Evolutionary conservation across 495 filamentous ascomycete genomes (phyloP).

Genomic region (Emericellopsis terricola): DNA sequence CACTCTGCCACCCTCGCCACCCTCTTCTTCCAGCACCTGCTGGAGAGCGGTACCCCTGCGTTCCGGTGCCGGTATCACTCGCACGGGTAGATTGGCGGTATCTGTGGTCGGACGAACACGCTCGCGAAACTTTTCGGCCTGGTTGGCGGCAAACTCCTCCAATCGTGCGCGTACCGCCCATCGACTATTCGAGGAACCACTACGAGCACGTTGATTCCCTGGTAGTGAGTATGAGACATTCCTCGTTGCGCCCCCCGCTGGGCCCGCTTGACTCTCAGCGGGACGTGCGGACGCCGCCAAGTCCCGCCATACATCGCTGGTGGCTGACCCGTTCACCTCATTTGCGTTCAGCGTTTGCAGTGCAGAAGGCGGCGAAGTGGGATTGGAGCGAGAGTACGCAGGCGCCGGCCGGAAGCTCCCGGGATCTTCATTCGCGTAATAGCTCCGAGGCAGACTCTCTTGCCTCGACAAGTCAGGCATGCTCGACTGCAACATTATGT

Average conservation of each 20-base stretch:
- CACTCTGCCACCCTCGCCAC: conserved; percentile 4
- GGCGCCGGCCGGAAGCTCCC: too few relatives aligned
- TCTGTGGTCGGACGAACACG: conserved; percentile 25
- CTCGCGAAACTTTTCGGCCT: conserved; percentile 26
- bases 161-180: conserved; percentile 27
- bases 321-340: too few relatives aligned
- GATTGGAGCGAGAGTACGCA: too few relatives aligned
- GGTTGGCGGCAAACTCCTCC: conserved; percentile 27
- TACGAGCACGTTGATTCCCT: too few relatives aligned
- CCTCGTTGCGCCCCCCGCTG: too few relatives aligned
- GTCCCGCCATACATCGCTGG: too few relatives aligned
- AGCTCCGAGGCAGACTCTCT: conserved; percentile 13
- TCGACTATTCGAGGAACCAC: conserved; percentile 6
- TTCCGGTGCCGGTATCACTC: conserved; percentile 28
- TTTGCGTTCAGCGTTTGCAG: too few relatives aligned
- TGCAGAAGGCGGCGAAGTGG: too few relatives aligned
- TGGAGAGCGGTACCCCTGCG: conserved; percentile 25
- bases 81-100: conserved; percentile 29
- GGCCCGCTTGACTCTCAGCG: too few relatives aligned
- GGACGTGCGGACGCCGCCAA: too few relatives aligned
- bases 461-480: conserved; percentile 12
- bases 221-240: too few relatives aligned
- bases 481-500: conserved; percentile 16
- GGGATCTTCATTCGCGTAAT: conserved; percentile 9
- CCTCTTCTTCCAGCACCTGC: conserved; percentile 23